Evolutionary conservation across 192 early-diverging fungal species (phyloP), one percentile per base, ranked within the genome.

Genomic region (Podila epicladia): DNA sequence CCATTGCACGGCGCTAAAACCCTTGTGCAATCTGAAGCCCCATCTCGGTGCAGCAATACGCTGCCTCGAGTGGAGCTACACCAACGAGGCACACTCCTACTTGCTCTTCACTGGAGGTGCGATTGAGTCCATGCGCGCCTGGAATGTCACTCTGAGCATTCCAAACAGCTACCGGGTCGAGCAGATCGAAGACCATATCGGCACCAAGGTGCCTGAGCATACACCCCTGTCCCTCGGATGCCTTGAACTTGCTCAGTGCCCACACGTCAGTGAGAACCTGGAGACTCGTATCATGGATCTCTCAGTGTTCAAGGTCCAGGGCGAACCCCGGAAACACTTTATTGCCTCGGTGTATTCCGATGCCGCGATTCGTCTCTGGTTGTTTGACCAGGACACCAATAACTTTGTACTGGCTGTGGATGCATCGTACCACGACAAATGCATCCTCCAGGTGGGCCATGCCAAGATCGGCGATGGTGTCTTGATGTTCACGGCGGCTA

Each of bases 211-310:
- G 6, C 66, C 61, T 2, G 77, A 80, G 57, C 66, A 72, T 20
- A 80, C 77, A 13, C 77, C 77, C 1, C n/a, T 80, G 24, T 80
- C 71, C 0, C 58, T 80, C 24, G 77, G 77, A 0, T 72, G 71
- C 19, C 60, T 80, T 0, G 77, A 80, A n/a, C 35, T 72, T 26
- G 77, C 77, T 3, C 77, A 80, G 49, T 80, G 77, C 38, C 73
- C 65, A 33, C 70, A 75, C 60, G 72, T 75, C 4, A 89, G 89
- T 72, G 83, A 86, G n/a, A 83, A 82, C 12, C 73, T 83, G 38
- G 92, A 93, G 62, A 90, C 90, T 8, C 82, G 95, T 5, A 92
- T 96, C 62, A 96, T 96, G 95, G 93, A 91, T 63, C 82, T 91
- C 1, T 80, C 87, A 5, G 85, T 91, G 0, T 82, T 87, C 60